phyloP scores from a whole-genome alignment of 75 land plant genomes.

The Cunninghamia lanceolata region DNA sequence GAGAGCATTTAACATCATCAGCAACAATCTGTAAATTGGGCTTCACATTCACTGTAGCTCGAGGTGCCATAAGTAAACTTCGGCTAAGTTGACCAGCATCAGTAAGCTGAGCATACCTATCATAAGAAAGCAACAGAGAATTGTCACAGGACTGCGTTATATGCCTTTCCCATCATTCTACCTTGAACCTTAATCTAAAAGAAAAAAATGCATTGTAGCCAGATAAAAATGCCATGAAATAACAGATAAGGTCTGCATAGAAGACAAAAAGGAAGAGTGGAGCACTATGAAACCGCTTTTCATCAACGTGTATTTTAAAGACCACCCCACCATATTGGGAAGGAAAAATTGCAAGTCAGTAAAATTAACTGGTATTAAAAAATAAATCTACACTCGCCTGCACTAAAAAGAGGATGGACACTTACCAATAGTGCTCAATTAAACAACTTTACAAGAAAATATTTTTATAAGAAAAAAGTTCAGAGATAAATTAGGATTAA shows the following conservation, averaged over 20 bases:
- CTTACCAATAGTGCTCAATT: no score
- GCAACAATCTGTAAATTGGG: slow-evolving; percentile 96
- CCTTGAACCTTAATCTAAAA: not conserved
- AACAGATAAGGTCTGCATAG: not conserved
- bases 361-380: not conserved
- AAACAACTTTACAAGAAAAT: no score
- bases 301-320: not conserved
- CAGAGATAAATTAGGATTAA: no score
- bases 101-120: slow-evolving; percentile 91
- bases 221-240: not conserved
- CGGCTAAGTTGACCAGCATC: slow-evolving; percentile 98
- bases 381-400: not conserved
- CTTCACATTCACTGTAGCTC: slow-evolving; percentile 87
- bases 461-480: no score
- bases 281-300: not conserved
- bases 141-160: not conserved
- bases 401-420: no score
- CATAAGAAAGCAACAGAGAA: not conserved
- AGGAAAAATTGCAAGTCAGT: not conserved
- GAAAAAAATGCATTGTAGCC: not conserved
- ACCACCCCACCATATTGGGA: not conserved
- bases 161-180: not conserved
- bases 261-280: not conserved
- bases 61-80: slow-evolving; percentile 76
- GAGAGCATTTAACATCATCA: slow-evolving; percentile 97